Base-by-base conservation (phyloP, 2,329 filamentous ascomycete genomes). In the Aquanectria penicillioides region DNA sequence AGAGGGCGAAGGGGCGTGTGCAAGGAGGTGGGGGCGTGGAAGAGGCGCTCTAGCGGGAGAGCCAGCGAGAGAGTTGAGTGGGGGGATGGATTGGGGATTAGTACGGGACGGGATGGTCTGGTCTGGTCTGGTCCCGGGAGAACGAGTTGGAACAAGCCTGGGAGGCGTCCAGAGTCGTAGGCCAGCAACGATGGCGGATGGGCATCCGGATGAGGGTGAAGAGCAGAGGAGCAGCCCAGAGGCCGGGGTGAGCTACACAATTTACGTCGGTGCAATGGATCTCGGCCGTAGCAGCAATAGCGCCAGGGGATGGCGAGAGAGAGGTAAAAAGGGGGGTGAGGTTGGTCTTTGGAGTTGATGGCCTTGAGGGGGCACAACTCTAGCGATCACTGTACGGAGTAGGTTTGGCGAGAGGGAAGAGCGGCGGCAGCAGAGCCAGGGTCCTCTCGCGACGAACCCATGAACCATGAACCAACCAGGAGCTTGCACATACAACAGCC, bases 31-130 rank as follows among this genome's bases (percentile, higher is more conserved):
- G 49, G 49, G 28, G 49, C 44, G 49, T 52, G 49, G 37, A 43
- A 52, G 38, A 38, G 49, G 49, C 49, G 49, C 44, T 38, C 38
- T 41, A 57, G 47, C 54, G 54, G 54, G 54, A 51, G 54, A 44
- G 46, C 54, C 25, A 28, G 44, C 29, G 53, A 49, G 38, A 31
- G 46, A 31, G 31, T 12, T 38, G 23, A 47, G 33, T 38, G 47
- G 52, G 44, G 44, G 33, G 36, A 36, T 38, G 46, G 44, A 44
- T 43, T 56, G 43, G 37, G 52, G 53, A 33, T 48, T 49, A 28
- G 44, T 31, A 44, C 44, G 46, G 46, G 44, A 57, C 29, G 44
- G 40, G 28, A 37, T 28, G 37, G 29, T 23, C 13, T 22, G 36
- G 22, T n/a, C 31, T 29, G 34, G 10, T 28, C 25, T 40, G 37